These are phyloP conservation scores for Wickerhamiella azymoides DNA, from an alignment of 805 yeast genomes.

Conservation along the genomic window DNA sequence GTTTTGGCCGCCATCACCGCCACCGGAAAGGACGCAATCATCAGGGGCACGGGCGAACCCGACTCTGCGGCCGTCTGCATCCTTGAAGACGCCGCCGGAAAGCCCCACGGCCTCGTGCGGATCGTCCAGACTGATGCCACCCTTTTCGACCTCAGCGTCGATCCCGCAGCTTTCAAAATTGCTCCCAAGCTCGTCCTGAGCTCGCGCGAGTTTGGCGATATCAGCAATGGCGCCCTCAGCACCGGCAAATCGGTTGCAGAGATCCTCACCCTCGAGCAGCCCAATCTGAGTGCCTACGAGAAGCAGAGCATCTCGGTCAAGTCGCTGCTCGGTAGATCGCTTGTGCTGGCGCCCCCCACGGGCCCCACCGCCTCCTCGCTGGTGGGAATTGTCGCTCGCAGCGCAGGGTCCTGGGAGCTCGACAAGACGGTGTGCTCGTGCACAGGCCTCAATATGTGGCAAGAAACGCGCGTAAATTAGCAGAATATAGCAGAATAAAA, in stretches of 20 bases:
- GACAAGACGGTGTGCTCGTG: slow-evolving; percentile 87
- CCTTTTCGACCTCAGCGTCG: slow-evolving; percentile 64
- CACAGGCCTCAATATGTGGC: slow-evolving; percentile 92
- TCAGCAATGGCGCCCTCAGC: slow-evolving; percentile 37
- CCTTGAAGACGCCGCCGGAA: slow-evolving; percentile 50
- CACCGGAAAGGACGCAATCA: slow-evolving; percentile 79
- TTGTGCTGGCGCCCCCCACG: slow-evolving; percentile 11
- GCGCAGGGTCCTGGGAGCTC: slow-evolving; percentile 97
- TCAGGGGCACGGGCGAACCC: slow-evolving; percentile 79
- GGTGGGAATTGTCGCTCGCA: slow-evolving; percentile 85
- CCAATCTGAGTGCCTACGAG: neutral
- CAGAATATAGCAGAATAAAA: too few species aligned
- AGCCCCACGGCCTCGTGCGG: slow-evolving; percentile 79
- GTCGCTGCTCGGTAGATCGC: slow-evolving; percentile 17
- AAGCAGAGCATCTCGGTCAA: slow-evolving; percentile 6
- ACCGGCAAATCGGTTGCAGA: slow-evolving; percentile 25
- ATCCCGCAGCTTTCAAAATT: slow-evolving; percentile 16
- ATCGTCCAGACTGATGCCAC: slow-evolving; percentile 54
- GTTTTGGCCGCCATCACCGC: slow-evolving; percentile 54
- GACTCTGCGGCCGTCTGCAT: slow-evolving; percentile 87
- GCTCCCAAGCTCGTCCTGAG: neutral
- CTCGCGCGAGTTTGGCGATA: slow-evolving; percentile 51
- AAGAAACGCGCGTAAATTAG: slow-evolving; percentile 34
- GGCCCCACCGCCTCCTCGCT: slow-evolving; percentile 22
- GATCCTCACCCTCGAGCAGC: slow-evolving; percentile 19